Evolutionary conservation across 140 eudicot species (phyloP).

Genomic region (Senecio squalidus): DNA sequence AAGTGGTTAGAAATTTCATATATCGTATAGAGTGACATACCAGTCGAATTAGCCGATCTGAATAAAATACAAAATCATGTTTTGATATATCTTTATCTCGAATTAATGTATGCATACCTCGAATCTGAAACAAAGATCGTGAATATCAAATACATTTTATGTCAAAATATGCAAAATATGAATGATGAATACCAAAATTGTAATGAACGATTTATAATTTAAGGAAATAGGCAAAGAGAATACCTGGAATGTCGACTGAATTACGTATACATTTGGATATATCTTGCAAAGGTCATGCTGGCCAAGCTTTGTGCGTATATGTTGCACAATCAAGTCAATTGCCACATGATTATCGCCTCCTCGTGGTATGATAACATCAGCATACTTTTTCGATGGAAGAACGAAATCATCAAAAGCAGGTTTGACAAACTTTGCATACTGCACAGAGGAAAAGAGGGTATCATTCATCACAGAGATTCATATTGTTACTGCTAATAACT

Average conservation of each 20-base stretch:
- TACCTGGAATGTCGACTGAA: slow-evolving; percentile 98
- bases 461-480: slow-evolving; percentile 13
- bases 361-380: slow-evolving; percentile 96
- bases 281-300: slow-evolving; percentile 97
- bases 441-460: slow-evolving; percentile 26
- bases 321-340: slow-evolving; percentile 94
- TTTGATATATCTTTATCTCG: slow-evolving; percentile 87
- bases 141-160: slow-evolving; percentile 7
- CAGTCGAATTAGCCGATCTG: slow-evolving; percentile 92
- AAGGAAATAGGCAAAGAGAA: slow-evolving; percentile 2
- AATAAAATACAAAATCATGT: slow-evolving; percentile 93
- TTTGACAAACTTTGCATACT: slow-evolving; percentile 98
- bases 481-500: neutral
- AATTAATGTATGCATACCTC: slow-evolving; percentile 98
- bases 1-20: neutral
- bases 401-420: slow-evolving; percentile 98
- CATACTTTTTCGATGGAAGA: slow-evolving; percentile 95
- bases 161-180: neutral
- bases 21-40: slow-evolving; percentile 30
- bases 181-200: slow-evolving; percentile 3
- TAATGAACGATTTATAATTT: slow-evolving; percentile 2
- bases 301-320: slow-evolving; percentile 95
- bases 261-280: slow-evolving; percentile 81
- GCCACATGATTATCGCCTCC: slow-evolving; percentile 99
- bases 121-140: slow-evolving; percentile 52